A percentile compares a stretch with the other conserved stretches of the same genome.
These are phyloP conservation scores for Sonneratia caseolaris DNA, from an alignment of 345 rosid genomes.

Conservation along the genomic window DNA sequence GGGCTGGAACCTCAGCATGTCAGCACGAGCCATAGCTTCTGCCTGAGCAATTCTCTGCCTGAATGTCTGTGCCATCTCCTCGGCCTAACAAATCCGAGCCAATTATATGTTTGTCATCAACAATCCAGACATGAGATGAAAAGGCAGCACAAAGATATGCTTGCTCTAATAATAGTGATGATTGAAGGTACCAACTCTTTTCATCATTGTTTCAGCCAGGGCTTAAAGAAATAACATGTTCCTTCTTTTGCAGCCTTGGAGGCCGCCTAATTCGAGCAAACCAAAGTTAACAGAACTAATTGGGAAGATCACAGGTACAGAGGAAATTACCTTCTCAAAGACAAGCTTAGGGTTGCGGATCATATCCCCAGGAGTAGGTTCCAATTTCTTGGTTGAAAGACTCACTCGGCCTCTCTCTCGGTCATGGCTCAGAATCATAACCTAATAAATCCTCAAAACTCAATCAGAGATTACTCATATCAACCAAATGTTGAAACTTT, in stretches of 20 bases:
- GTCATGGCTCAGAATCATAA: slow-evolving; percentile 96
- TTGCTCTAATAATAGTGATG: background rate
- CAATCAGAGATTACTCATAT: background rate
- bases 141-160: background rate
- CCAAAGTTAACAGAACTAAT: background rate
- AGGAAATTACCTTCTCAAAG: slow-evolving; percentile 73
- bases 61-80: slow-evolving; percentile 99
- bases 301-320: background rate
- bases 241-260: no score
- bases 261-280: no score
- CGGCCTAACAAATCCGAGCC: slow-evolving; percentile 45
- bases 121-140: background rate
- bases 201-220: no score
- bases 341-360: slow-evolving; percentile 95
- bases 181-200: no score
- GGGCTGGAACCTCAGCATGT: slow-evolving; percentile 96
- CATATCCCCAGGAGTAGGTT: slow-evolving; percentile 99
- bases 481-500: background rate
- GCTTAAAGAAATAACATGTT: no score
- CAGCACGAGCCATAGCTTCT: slow-evolving; percentile 99
- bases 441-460: slow-evolving; percentile 26
- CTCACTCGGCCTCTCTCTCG: slow-evolving; percentile 96
- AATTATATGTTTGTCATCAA: background rate
- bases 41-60: slow-evolving; percentile 98
- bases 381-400: slow-evolving; percentile 92